Evolutionary conservation across 352 stramenopile genomes (phyloP), one percentile per base, ranked within the genome.

Genomic region (Phytophthora vignae): DNA sequence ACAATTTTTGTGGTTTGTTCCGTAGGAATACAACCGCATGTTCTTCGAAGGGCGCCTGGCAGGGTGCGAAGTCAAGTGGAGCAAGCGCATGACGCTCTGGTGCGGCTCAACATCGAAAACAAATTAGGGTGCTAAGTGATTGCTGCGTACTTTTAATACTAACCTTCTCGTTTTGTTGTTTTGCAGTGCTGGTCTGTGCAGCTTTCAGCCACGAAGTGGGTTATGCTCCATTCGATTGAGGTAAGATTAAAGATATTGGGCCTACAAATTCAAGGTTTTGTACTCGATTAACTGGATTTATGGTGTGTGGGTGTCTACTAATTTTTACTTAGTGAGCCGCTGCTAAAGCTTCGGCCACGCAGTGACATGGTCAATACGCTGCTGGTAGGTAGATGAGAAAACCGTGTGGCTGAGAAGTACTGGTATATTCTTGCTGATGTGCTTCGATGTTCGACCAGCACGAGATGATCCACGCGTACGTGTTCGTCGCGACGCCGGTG

Each of bases 401-500:
- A 46, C 2, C 6, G 17, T 40, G 7, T 63, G 25, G n/a, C 2
- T 27, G 38, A 21, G 11, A 38, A 17, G 27, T 31, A 7, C 27
- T 31, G 14, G 2, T 44, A 44, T 0, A 17, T 44, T 44, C 36
- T 15, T 44, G 36, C 36, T 44, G 11, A 44, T 17, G 19, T 17
- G 17, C 19, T 42, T 33, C 22, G 27, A 29, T 59, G 54, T n/a
- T 67, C 29, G 19, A 19, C 21, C 64, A 96, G 87, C 91, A 97
- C 63, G 91, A 97, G 65, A 97, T 97, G 90, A 96, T 97, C 60
- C 91, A 97, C 72, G 91, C 91, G 17, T 97, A 84, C 68, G 76
- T 97, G 49, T 97, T 97, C 50, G 83, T 96, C 25, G 91, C 77
- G 42, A 93, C 83, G 21, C 77, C 82, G 21, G 79, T 94, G 56